These are phyloP conservation scores for Kuraishia capsulata DNA, from an alignment of 805 yeast species.

Conservation along the genomic window DNA sequence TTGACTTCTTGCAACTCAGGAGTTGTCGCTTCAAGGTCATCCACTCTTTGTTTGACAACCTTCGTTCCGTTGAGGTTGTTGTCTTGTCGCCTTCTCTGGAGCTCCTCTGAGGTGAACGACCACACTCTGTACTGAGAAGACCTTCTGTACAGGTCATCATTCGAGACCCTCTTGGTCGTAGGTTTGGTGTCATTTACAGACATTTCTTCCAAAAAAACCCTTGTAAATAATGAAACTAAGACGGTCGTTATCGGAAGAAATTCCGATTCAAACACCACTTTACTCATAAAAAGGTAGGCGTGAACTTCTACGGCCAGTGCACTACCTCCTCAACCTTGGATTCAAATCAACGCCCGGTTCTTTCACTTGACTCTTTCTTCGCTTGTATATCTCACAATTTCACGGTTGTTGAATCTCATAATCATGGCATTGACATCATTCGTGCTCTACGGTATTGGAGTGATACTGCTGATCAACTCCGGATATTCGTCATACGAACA, in stretches of 20 bases:
- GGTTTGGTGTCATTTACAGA: no score
- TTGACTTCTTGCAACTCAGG: constrained; percentile 11
- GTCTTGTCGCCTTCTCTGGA: constrained; percentile 35
- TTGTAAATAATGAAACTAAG: no score
- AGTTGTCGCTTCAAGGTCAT: constrained; percentile 7
- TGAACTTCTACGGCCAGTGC: no score
- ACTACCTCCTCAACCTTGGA: no score
- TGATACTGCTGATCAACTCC: constrained; percentile 30
- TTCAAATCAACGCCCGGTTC: no score
- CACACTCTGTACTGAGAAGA: constrained; percentile 79
- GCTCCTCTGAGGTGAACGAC: constrained; percentile 64
- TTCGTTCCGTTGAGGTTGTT: constrained; percentile 49
- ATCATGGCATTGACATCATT: constrained; percentile 4
- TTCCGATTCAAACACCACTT: no score
- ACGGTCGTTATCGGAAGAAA: no score
- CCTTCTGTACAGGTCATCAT: constrained; percentile 82
- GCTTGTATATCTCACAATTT: no score
- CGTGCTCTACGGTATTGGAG: constrained; percentile 7
- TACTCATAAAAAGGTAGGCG: no score
- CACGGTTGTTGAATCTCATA: no score
- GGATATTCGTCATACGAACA: constrained; percentile 47
- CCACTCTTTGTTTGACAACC: constrained; percentile 21
- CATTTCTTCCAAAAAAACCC: no score
- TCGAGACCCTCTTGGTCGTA: constrained; percentile 32
- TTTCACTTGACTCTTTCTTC: no score